A percentile compares a stretch with the other conserved stretches of the same genome.
Evolutionary conservation across 805 yeast genomes (phyloP).

Genomic region (Clavispora santaluciae): DNA sequence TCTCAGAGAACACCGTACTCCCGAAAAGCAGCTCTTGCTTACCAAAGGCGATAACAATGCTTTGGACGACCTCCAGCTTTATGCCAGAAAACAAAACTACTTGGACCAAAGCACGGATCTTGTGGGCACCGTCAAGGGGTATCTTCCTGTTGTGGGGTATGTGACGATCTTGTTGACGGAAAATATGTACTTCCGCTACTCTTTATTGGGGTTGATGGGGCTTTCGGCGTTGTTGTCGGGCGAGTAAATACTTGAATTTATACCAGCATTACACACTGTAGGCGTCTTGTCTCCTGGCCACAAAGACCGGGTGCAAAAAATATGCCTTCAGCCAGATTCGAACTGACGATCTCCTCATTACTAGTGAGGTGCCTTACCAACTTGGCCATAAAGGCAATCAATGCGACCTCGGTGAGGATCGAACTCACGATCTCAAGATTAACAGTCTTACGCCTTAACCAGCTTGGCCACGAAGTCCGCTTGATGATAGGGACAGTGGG

Average conservation of each 20-base stretch:
- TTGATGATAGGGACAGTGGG: not conserved
- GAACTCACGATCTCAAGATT: constrained; percentile 35
- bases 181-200: constrained; percentile 75
- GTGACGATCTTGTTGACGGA: constrained; percentile 89
- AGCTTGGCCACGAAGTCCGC: constrained; percentile 26
- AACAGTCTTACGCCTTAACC: constrained; percentile 36
- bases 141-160: constrained; percentile 85
- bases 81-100: constrained; percentile 71
- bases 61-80: constrained; percentile 82
- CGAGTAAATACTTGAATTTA: constrained; percentile 9
- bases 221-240: constrained; percentile 55
- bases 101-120: constrained; percentile 73
- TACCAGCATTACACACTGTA: not conserved
- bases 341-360: constrained; percentile 40
- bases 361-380: constrained; percentile 41
- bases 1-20: constrained; percentile 69
- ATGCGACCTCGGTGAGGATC: constrained; percentile 34
- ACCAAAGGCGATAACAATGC: constrained; percentile 98
- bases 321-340: constrained; percentile 32
- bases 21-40: constrained; percentile 61
- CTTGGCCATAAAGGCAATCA: constrained; percentile 32
- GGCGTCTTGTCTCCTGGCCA: no score
- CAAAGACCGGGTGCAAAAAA: no score
- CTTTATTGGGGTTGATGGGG: constrained; percentile 69
- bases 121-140: constrained; percentile 89